Conservation (phyloP, 208 protist species). For the Trichomonas tenax region DNA sequence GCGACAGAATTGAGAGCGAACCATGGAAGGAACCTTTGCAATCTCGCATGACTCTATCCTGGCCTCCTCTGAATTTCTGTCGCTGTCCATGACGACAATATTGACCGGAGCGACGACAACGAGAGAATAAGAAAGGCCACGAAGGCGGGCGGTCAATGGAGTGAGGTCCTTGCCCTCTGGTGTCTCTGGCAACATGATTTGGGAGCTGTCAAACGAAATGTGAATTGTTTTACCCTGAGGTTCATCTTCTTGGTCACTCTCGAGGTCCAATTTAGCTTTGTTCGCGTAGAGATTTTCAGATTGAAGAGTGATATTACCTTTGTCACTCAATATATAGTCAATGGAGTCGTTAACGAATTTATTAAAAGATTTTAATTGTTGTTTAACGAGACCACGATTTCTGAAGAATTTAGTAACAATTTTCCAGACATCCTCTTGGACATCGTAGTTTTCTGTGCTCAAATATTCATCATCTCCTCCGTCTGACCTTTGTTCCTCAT, state of each 20-base stretch:
- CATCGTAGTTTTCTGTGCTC: not conserved
- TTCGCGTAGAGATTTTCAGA: not conserved
- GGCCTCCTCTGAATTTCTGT: slow-evolving; percentile 1
- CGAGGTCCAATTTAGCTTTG: slow-evolving; percentile 26
- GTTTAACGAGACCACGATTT: slow-evolving; percentile 85
- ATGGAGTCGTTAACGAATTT: slow-evolving; percentile 69
- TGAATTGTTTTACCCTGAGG: slow-evolving; percentile 8
- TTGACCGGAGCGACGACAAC: slow-evolving; percentile 41
- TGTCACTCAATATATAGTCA: slow-evolving; percentile 60
- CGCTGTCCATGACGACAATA: not conserved
- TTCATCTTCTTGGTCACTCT: slow-evolving; percentile 49
- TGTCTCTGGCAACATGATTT: slow-evolving; percentile 45
- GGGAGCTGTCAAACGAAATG: not conserved
- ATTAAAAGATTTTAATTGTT: slow-evolving; percentile 98
- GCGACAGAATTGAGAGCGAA: slow-evolving; percentile 67
- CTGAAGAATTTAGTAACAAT: slow-evolving; percentile 89
- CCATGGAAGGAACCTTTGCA: slow-evolving; percentile 73
- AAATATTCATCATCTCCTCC: not conserved
- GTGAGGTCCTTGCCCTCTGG: slow-evolving; percentile 38
- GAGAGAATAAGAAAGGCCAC: slow-evolving; percentile 67
- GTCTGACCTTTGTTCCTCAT: not conserved
- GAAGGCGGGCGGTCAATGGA: slow-evolving; percentile 79
- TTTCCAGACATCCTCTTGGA: slow-evolving; percentile 77
- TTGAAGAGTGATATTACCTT: slow-evolving; percentile 44
- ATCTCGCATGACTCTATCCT: slow-evolving; percentile 6